These are phyloP conservation scores for Zygnema circumcarinatum DNA, from an alignment of 139 green algal genomes.

Conservation along the genomic window DNA sequence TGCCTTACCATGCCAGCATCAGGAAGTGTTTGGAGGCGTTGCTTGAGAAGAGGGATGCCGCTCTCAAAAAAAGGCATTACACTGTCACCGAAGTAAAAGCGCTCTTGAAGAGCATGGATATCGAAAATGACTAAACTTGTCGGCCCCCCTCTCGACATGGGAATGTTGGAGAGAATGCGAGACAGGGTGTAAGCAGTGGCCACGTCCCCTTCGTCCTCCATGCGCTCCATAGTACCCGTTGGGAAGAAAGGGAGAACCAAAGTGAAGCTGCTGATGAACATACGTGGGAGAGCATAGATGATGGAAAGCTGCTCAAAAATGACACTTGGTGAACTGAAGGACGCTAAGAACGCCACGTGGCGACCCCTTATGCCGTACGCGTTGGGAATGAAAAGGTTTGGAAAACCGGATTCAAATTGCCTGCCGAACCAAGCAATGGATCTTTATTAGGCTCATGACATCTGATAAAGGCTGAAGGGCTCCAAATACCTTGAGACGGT, in stretches of 20 bases:
- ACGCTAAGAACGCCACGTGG: conserved; percentile 96
- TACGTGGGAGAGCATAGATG: conserved; percentile 93
- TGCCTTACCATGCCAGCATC: conserved; percentile 76
- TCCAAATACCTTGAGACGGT: too few species aligned
- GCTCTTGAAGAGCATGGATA: conserved; percentile 94
- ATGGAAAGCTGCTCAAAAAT: conserved; percentile 98
- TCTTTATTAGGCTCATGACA: not conserved
- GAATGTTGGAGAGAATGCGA: conserved; percentile 94
- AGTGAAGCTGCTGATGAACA: conserved; percentile 96
- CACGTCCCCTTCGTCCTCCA: conserved; percentile 70
- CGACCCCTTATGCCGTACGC: conserved; percentile 87
- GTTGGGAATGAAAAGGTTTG: conserved; percentile 97
- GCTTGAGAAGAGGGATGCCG: conserved; percentile 89
- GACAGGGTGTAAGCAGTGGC: conserved; percentile 95
- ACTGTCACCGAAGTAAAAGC: conserved; percentile 98
- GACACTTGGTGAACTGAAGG: conserved; percentile 85
- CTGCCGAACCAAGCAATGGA: not conserved
- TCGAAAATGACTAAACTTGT: conserved; percentile 97
- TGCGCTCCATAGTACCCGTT: conserved; percentile 80
- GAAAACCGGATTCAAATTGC: conserved; percentile 94
- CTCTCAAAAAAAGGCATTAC: conserved; percentile 95
- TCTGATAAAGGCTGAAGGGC: not conserved
- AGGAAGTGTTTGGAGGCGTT: conserved; percentile 74
- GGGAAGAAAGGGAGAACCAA: conserved; percentile 98
- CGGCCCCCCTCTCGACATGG: conserved; percentile 87